Evolutionary conservation across 139 green algal genomes (phyloP), one percentile per base, ranked within the genome.

Genomic region (Astrephomene gubernaculifera): DNA sequence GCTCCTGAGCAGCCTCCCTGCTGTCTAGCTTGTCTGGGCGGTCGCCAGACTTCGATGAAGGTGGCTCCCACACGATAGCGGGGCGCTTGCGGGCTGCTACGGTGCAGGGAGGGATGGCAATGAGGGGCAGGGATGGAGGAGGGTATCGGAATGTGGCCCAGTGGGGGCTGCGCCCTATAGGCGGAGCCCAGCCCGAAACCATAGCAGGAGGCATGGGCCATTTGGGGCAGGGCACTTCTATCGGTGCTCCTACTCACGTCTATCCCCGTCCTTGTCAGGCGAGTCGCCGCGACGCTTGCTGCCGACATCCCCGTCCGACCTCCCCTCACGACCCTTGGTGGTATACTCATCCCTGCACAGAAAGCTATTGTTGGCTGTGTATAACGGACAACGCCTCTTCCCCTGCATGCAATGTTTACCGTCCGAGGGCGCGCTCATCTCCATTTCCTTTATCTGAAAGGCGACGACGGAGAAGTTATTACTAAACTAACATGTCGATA

Each of bases 51-150:
- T 44, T 24, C 44, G 21, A 22, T 8, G 63, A 24, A 2, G 54
- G 64, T 2, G 64, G 79, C 64, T 85, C 63, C 64, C 63, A 85
- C 24, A 85, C 64, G 14, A 85, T 75, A 4, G 79, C 79, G 1
- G 35, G 44, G 8, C 79, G 64, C 35, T 85, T 85, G n/a, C 79
- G 79, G 19, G 79, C 79, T 85, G 79, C 2, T 19, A n/a, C n/a
- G n/a, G n/a, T n/a, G n/a, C n/a, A n/a, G n/a, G n/a, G n/a, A n/a
- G n/a, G 45, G 45, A 25, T 57, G 12, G 49, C 22, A 60, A 22
- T 29, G 27, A 41, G 24, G 41, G 41, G 39, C 24, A 76, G 41
- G 69, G 24, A n/a, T n/a, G n/a, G n/a, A n/a, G n/a, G n/a, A n/a
- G n/a, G n/a, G n/a, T n/a, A n/a, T n/a, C n/a, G n/a, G n/a, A n/a